Base-by-base conservation (phyloP, 176 grass and related monocot genomes). In the Aegilops sharonensis region DNA sequence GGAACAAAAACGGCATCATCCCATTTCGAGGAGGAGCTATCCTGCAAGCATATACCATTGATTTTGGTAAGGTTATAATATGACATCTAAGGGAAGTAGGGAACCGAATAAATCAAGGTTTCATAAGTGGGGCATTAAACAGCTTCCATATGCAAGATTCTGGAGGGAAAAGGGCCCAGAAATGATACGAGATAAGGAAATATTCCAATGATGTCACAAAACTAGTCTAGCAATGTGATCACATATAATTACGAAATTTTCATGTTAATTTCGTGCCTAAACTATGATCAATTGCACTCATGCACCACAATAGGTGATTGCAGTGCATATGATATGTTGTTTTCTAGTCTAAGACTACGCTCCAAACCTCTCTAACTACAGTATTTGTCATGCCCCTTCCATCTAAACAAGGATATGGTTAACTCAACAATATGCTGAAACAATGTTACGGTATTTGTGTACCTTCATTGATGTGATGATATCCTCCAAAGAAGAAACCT, bases 381-480 rank as follows among this genome's bases (percentile, higher is more conserved):
- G 56, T 50, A 65, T 45, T 84, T 31, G 3, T 1, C 24, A 76
- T 13, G 17, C 11, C 37, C 24, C 61, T 79, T 70, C 37, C 32
- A 73, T 79, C 73, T 67, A 13, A 74, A 76, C 18, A 45, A 75
- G 24, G 18, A 56, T 15, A 81, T 37, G 34, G 11, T 27, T 68
- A 79, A 57, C 15, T 39, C 8, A 57, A 18, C 10, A 34, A 23
- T 45, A 59, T 5, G 40, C 8, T 24, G 5, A 65, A 83, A 68
- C 35, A 43, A 5, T 17, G 4, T 64, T 35, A 23, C 21, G 57
- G 34, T 35, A 21, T 35, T 36, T 42, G 83, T 15, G 48, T 90
- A 95, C 95, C 91, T 93, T 95, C 95, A 98, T 95, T 40, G 89
- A 80, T 70, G 83, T 94, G n/a, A 98, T 85, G 39, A 98, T 95